Evolutionary conservation across 2,329 filamentous ascomycete genomes (phyloP), one percentile per base, ranked within the genome.

Genomic region (Metarhizium sp.): DNA sequence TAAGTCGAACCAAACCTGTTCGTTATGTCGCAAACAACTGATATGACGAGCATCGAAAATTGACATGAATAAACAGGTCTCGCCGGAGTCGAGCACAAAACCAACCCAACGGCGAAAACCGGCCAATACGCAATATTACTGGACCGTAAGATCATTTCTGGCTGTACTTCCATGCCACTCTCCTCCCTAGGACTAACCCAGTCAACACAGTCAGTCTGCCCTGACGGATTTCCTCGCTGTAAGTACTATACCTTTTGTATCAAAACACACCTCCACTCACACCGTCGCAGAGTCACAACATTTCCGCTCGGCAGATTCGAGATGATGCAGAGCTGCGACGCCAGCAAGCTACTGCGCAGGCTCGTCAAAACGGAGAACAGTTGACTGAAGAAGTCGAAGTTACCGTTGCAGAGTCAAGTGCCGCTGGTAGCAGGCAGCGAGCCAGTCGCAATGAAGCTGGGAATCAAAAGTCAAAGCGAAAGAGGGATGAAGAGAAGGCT

Each of bases 251-350:
- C 16, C n/a, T 4, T 51, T 6, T 25, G 18, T 14, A 14, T 7
- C 8, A 14, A 16, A 29, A 8, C 10, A 30, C 4, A 13, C 7
- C 32, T 18, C 29, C 32, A 16, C 16, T 34, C 25, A 43, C 50
- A 7, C 29, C n/a, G 32, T 14, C 7, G 32, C 42, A 40, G 36
- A 52, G 36, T 30, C 85, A 88, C 68, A 89, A 89, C 63, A 90
- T 90, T 60, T 88, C 82, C 25, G 79, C 81, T 2, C 67, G 73
- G 32, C 75, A 80, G 57, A 84, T 84, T 55, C 74, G 76, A 40
- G 66, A 72, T 20, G 74, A 79, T 58, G 78, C 78, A 18, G 73
- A 77, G 36, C 67, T 69, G 40, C 74, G 80, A 50, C 72, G 77
- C 52, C 75, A 78, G 54, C 63, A 66, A 57, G 69, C 70, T 32